Evolutionary conservation across 2,329 filamentous ascomycete genomes (phyloP), one percentile per base, ranked within the genome.

Genomic region (Sporothrix variecibatus): DNA sequence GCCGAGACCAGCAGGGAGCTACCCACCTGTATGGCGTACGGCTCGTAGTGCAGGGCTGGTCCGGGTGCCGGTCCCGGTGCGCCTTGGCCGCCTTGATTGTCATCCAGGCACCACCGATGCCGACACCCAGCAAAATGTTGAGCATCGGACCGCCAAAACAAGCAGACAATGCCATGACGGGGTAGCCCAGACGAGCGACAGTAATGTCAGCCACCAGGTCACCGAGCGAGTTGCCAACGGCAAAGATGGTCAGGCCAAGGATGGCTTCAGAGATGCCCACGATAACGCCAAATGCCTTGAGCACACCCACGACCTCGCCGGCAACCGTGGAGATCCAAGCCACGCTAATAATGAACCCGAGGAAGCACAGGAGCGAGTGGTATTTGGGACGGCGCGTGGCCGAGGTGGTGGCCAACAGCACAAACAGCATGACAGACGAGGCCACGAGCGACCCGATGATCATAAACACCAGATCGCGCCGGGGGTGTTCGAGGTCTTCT

Each of bases 111-210:
- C 96, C 96, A 34, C 93, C 93, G 3, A 98, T 86, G n/a, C 96
- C 96, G 71, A 99, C 95, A 0, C 96, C 96, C 3, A 99, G 88
- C 0, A 99, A 85, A 76, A 99, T 99, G 79, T 99, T 99, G 56
- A 99, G 88, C 94, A 99, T 95, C 0, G 96, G 96, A 0, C 96
- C 97, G n/a, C 96, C 96, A 81, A 99, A 98, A 81, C 96, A 99
- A 4, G 96, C 96, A 46, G 93, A 95, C 86, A 92, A 79, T 53
- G 96, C 96, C 96, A 99, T 99, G 76, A 99, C 94, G 0, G 96
- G 96, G 82, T 95, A 98, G 2, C 96, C 96, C 2, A 99, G 89
- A 46, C 94, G 90, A 3, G 96, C 96, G 51, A 99, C 93, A 0
- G 96, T 99, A 72, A 98, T 93, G 81, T 99, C 93, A 20, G 96